Base-by-base conservation (phyloP, 352 stramenopile species). In the Pythium dissotocum region DNA sequence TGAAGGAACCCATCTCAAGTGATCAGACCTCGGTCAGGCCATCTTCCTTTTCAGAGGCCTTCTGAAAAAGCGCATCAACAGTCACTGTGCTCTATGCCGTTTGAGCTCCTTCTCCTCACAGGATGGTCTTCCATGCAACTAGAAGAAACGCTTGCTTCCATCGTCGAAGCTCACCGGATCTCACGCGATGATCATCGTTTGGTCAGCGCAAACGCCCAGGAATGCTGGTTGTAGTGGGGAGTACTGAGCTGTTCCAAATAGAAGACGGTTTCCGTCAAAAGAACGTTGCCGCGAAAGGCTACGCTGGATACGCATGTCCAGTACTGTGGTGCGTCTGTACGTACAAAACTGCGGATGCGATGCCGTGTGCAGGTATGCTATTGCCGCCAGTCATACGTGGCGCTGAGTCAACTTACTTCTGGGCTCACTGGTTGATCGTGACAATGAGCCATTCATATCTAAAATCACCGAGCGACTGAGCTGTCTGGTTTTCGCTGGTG, bases 1-100 rank as follows among this genome's bases (percentile, higher is more conserved):
- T 21, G 40, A 56, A 55, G 30, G 42, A 44, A 59, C 48, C 30
- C 60, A 58, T 66, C 60, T 59, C 60, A 21, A 48, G 60, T 66
- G 60, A 59, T 38, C 35, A 65, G 46, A 66, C 60, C 56, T 42
- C 48, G 16, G 13, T 61, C 33, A 49, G n/a, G 13, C 18, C 56
- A 54, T 51, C 56, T 62, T 53, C 13, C 9, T 13, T 18, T 18
- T 38, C 33, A 10, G 6, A 38, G 21, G 21, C 21, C 21, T 24
- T 24, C 21, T 24, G 21, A 24, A 24, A 38, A 14, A 42, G 36
- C 36, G 6, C 36, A 42, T 42, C 36, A 42, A 14, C 7, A 42
- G 36, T 42, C 36, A 38, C 33, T 38, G 33, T 38, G 33, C 7
- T 10, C 36, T 42, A 12, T 12, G 6, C 14, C 14, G 36, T 42